These are phyloP conservation scores for Rachicladosporium sp. DNA, from an alignment of 2,329 filamentous ascomycete genomes.

Conservation along the genomic window DNA sequence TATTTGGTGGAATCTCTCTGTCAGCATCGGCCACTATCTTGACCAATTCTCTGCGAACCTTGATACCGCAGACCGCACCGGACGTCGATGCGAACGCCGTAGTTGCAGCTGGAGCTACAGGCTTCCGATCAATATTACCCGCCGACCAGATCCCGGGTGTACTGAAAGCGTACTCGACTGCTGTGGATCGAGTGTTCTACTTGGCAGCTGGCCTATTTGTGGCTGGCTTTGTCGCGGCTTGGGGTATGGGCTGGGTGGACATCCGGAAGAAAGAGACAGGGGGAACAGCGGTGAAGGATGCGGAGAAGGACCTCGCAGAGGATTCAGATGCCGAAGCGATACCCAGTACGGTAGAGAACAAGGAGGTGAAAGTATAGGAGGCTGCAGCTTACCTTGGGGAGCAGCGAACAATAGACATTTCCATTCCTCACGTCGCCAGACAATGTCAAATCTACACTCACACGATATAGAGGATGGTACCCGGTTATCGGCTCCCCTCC, in stretches of 20 bases:
- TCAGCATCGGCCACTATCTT: slow-evolving; percentile 21
- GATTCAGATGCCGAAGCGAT: not conserved
- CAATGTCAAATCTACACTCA: too few species aligned
- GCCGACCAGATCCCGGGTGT: slow-evolving; percentile 24
- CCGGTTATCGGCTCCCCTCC: too few species aligned
- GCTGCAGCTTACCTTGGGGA: too few species aligned
- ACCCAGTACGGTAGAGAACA: too few species aligned
- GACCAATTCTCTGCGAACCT: slow-evolving; percentile 23
- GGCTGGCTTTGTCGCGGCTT: slow-evolving; percentile 24
- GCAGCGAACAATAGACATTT: too few species aligned
- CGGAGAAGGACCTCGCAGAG: not conserved
- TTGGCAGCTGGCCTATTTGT: slow-evolving; percentile 22
- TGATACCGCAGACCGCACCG: slow-evolving; percentile 22
- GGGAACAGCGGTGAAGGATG: not conserved
- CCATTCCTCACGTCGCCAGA: too few species aligned
- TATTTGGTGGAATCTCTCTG: slow-evolving; percentile 22
- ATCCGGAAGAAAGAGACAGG: slow-evolving; percentile 21
- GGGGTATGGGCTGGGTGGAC: slow-evolving; percentile 38
- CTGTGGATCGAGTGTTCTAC: slow-evolving; percentile 30
- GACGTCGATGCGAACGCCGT: slow-evolving; percentile 21
- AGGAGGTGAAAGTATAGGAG: too few species aligned
- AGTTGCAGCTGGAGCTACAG: slow-evolving; percentile 33
- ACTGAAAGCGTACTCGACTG: slow-evolving; percentile 30
- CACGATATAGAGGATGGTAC: too few species aligned
- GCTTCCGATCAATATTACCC: slow-evolving; percentile 24